Evolutionary conservation across 2,329 filamentous ascomycete genomes (phyloP).

Genomic region (Xylariaceae sp.): DNA sequence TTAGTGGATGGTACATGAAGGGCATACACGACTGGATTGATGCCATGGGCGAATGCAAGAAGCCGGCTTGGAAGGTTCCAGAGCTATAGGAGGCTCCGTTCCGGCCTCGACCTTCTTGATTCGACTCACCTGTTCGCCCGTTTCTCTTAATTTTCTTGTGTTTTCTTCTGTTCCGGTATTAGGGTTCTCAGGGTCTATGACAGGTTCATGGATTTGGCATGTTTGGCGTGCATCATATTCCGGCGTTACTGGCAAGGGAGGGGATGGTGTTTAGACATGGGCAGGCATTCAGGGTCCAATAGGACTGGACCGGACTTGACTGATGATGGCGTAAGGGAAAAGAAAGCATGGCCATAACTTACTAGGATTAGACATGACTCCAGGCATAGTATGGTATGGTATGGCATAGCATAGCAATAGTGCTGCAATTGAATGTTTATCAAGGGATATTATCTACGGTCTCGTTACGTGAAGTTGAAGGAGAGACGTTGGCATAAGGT

Average conservation of each 20-base stretch:
- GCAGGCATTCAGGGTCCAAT: neutral
- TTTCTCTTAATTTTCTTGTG: neutral
- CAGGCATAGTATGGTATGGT: constrained; percentile 16
- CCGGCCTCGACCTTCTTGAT: neutral
- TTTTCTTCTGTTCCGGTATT: neutral
- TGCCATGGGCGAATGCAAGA: constrained; percentile 39
- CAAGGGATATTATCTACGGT: too few species aligned
- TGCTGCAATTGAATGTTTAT: neutral
- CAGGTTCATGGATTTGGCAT: constrained; percentile 12
- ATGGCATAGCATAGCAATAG: constrained; percentile 5
- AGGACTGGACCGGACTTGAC: neutral
- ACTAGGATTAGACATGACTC: constrained; percentile 11
- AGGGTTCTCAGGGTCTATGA: constrained; percentile 6
- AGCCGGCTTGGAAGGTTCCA: constrained; percentile 38
- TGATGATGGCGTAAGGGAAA: neutral
- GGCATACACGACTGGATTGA: constrained; percentile 45
- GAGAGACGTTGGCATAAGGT: too few species aligned
- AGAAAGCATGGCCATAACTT: constrained; percentile 5
- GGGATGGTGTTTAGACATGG: neutral
- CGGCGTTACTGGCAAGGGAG: constrained; percentile 8
- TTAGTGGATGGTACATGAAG: constrained; percentile 43
- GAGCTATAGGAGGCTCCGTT: constrained; percentile 23
- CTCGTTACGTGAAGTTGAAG: too few species aligned
- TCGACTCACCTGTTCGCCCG: neutral
- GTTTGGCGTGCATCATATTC: neutral